Evolutionary conservation across 2,329 filamentous ascomycete genomes (phyloP).

Genomic region (Pseudopyrenochaeta lycopersici): DNA sequence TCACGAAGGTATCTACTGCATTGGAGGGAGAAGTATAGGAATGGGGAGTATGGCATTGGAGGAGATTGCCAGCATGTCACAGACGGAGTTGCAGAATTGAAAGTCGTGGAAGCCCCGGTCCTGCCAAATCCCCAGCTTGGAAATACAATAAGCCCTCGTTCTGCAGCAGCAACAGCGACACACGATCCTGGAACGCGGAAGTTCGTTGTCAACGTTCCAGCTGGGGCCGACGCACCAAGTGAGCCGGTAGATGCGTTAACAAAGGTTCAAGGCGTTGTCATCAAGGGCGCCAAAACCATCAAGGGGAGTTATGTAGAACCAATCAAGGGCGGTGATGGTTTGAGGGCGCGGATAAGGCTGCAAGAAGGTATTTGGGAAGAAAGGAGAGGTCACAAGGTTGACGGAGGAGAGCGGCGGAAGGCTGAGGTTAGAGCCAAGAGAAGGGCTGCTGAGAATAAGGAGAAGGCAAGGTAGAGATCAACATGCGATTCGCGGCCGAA

Average conservation of each 20-base stretch:
- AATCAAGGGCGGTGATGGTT: constrained; percentile 67
- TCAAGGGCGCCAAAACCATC: constrained; percentile 74
- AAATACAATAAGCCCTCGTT: constrained; percentile 35
- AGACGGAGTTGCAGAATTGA: constrained; percentile 66
- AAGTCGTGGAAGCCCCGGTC: constrained; percentile 64
- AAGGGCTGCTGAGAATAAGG: constrained; percentile 79
- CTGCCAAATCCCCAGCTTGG: constrained; percentile 36
- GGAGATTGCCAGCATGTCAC: constrained; percentile 79
- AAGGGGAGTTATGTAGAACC: constrained; percentile 77
- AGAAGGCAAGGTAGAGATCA: constrained; percentile 57
- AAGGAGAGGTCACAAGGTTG: constrained; percentile 86
- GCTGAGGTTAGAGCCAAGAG: constrained; percentile 89
- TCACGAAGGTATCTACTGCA: constrained; percentile 83
- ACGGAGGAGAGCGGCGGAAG: constrained; percentile 91
- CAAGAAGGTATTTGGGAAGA: constrained; percentile 95
- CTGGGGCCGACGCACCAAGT: constrained; percentile 44
- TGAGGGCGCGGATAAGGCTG: constrained; percentile 72
- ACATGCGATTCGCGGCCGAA: neutral
- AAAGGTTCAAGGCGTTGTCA: constrained; percentile 70
- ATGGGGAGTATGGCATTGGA: constrained; percentile 79
- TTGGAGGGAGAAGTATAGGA: constrained; percentile 86
- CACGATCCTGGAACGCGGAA: constrained; percentile 64
- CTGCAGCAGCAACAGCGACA: constrained; percentile 58
- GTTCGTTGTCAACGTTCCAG: constrained; percentile 68
- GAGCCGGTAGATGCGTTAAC: constrained; percentile 60